phyloP scores from a whole-genome alignment of 2,329 filamentous ascomycete genomes.

The Pleomassaria siparia region DNA sequence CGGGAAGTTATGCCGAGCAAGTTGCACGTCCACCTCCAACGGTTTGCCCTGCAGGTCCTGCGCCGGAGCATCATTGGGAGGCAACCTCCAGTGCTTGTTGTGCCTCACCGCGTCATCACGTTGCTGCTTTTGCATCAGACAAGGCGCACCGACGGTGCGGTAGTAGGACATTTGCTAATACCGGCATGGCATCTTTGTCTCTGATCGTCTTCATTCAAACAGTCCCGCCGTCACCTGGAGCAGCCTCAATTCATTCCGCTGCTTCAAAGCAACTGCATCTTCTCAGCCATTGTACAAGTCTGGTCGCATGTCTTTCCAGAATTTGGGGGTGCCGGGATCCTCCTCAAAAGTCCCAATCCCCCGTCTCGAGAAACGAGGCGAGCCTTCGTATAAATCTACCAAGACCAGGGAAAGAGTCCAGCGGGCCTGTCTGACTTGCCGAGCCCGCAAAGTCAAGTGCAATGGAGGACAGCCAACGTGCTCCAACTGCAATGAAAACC shows the following conservation, averaged over 20 bases:
- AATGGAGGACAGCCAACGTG: slow-evolving; percentile 38
- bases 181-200: background rate
- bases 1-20: background rate
- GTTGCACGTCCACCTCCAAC: background rate
- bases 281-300: background rate
- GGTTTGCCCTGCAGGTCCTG: background rate
- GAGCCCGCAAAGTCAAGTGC: slow-evolving; percentile 42
- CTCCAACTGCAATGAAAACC: slow-evolving; percentile 33
- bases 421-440: slow-evolving; percentile 39
- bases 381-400: slow-evolving; percentile 14
- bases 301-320: background rate
- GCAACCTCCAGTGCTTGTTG: background rate
- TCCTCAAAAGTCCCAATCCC: slow-evolving; percentile 28
- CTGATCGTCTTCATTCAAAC: background rate
- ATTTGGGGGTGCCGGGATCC: background rate
- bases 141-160: too few species aligned
- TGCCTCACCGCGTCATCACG: background rate
- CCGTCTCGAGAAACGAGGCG: slow-evolving; percentile 21
- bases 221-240: background rate
- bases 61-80: background rate
- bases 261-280: background rate
- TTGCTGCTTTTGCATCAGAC: background rate
- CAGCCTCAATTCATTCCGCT: background rate
- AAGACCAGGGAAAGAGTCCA: slow-evolving; percentile 22
- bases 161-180: background rate